Percentiles rank a stretch among this genome's conserved stretches.
These are phyloP conservation scores for Picocystis sp. DNA, from an alignment of 163 green algal species.

Conservation along the genomic window DNA sequence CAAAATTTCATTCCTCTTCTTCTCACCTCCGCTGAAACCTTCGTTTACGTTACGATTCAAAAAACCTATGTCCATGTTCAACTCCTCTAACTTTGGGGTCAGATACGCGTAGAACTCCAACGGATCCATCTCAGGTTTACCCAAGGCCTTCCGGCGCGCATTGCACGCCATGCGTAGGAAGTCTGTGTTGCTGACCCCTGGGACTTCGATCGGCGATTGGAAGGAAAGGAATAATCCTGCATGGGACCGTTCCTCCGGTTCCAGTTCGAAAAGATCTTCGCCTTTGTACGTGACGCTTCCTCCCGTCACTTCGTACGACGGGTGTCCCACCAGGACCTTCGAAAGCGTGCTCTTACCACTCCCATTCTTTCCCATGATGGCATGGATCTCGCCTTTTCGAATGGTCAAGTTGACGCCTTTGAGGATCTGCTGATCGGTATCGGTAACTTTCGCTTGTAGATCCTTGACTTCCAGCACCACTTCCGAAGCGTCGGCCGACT, in stretches of 20 bases:
- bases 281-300: conserved; percentile 59
- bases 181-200: conserved; percentile 91
- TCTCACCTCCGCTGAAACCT: conserved; percentile 97
- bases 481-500: neutral
- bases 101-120: conserved; percentile 96
- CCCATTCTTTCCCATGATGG: conserved; percentile 99
- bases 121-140: conserved; percentile 78
- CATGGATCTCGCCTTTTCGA: conserved; percentile 66
- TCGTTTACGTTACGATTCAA: conserved; percentile 97
- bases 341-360: conserved; percentile 88
- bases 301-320: conserved; percentile 86
- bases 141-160: conserved; percentile 53
- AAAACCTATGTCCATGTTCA: conserved; percentile 95
- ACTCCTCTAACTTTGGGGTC: conserved; percentile 79
- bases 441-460: conserved; percentile 61
- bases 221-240: conserved; percentile 73
- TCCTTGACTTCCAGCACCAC: conserved; percentile 75
- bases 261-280: conserved; percentile 80
- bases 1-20: conserved; percentile 98
- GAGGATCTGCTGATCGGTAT: conserved; percentile 68
- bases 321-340: conserved; percentile 86
- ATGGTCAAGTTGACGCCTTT: conserved; percentile 80
- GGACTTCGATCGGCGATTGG: conserved; percentile 88
- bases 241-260: conserved; percentile 84
- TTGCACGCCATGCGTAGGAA: conserved; percentile 92